phyloP scores from a whole-genome alignment of 2,329 filamentous ascomycete genomes.

The Paecilomyces sp. region DNA sequence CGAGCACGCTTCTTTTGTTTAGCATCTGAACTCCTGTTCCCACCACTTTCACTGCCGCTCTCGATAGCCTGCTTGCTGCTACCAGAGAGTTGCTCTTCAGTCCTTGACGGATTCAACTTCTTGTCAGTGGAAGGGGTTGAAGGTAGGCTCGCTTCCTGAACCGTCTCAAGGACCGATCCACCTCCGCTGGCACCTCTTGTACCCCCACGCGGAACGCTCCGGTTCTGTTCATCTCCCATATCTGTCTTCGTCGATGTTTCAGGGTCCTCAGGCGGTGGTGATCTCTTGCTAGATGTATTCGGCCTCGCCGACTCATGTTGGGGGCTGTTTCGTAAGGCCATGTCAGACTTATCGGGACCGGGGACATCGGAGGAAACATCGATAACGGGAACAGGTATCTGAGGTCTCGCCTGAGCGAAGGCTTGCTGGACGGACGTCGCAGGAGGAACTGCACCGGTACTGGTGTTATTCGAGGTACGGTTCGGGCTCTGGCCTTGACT shows the following conservation, averaged over 20 bases:
- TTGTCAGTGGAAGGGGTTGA: slow-evolving; percentile 53
- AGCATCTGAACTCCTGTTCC: slow-evolving; percentile 27
- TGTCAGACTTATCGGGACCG: slow-evolving; percentile 56
- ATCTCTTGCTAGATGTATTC: slow-evolving; percentile 31
- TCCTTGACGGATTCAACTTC: slow-evolving; percentile 31
- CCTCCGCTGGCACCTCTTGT: slow-evolving; percentile 53
- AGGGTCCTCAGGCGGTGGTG: slow-evolving; percentile 15
- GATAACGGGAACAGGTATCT: slow-evolving; percentile 53
- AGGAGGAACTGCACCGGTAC: slow-evolving; percentile 27
- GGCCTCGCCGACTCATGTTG: slow-evolving; percentile 19
- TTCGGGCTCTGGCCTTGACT: slow-evolving; percentile 61
- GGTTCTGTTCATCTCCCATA: slow-evolving; percentile 36
- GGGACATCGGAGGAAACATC: slow-evolving; percentile 58
- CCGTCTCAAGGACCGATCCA: slow-evolving; percentile 69
- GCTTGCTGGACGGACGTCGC: slow-evolving; percentile 59
- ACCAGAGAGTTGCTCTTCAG: slow-evolving; percentile 33
- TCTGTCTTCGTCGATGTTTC: slow-evolving; percentile 30
- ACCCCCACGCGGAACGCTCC: slow-evolving; percentile 35
- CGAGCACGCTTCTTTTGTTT: slow-evolving; percentile 31
- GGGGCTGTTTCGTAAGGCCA: slow-evolving; percentile 17
- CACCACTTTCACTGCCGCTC: slow-evolving; percentile 51
- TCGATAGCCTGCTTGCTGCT: slow-evolving; percentile 45
- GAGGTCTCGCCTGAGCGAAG: slow-evolving; percentile 56
- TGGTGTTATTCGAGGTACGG: slow-evolving; percentile 41
- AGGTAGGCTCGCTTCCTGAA: slow-evolving; percentile 79